Conservation (phyloP, 2,329 filamentous ascomycete genomes). For the Aspergillus floridensis region DNA sequence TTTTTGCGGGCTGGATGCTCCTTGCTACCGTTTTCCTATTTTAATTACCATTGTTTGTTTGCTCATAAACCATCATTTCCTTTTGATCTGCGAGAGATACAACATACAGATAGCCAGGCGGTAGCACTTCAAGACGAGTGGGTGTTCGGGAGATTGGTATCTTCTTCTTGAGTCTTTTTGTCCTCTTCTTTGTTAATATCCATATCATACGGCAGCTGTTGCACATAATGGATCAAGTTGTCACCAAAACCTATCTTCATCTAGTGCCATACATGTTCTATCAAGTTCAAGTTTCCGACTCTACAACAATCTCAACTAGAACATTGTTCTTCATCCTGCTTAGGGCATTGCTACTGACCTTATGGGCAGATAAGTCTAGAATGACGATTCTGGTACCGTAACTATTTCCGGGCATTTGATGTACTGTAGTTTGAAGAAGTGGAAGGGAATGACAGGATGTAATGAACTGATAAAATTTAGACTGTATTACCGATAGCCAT, state of each 20-base stretch:
- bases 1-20: neutral
- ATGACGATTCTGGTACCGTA: too few relatives aligned
- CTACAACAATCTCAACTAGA: neutral
- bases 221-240: neutral
- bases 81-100: neutral
- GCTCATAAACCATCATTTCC: neutral
- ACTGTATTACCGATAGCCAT: too few relatives aligned
- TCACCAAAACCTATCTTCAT: too few relatives aligned
- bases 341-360: neutral
- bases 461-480: too few relatives aligned
- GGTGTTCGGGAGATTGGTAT: neutral
- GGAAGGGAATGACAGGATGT: too few relatives aligned
- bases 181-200: neutral
- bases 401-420: too few relatives aligned
- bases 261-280: too few relatives aligned
- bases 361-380: too few relatives aligned
- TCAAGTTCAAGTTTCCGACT: neutral
- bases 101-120: neutral
- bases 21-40: neutral
- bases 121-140: neutral
- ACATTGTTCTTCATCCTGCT: neutral
- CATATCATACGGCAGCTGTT: neutral
- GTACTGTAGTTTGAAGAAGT: too few relatives aligned
- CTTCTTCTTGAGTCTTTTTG: neutral
- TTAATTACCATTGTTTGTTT: neutral